These are phyloP conservation scores for Syzygium grande DNA, from an alignment of 345 rosid species.

Conservation along the genomic window DNA sequence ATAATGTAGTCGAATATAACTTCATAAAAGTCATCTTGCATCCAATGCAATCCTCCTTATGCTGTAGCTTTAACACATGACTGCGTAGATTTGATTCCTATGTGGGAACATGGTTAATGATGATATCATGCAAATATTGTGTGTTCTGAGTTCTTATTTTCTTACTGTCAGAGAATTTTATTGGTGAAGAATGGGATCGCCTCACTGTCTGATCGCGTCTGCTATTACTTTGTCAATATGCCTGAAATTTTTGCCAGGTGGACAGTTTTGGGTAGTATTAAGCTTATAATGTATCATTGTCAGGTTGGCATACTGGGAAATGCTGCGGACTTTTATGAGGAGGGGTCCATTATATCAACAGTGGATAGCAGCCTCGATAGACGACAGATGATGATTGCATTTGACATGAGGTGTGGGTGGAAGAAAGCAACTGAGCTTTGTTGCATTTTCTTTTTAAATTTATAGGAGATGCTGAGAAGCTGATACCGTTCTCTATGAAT, in stretches of 20 bases:
- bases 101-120: background rate
- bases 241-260: background rate
- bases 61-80: background rate
- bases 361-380: conserved; percentile 49
- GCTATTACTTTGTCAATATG: background rate
- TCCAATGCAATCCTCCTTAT: background rate
- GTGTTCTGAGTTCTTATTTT: background rate
- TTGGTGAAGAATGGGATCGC: background rate
- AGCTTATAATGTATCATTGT: background rate
- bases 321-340: conserved; percentile 82
- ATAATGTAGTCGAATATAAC: background rate
- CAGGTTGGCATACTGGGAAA: conserved; percentile 94
- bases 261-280: background rate
- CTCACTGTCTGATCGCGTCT: background rate
- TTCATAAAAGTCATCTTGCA: background rate
- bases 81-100: background rate
- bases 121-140: background rate
- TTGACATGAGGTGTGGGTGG: conserved; percentile 76
- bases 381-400: conserved; percentile 94
- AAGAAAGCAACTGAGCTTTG: background rate
- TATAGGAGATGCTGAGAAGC: conserved; percentile 2
- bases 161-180: background rate
- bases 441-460: background rate
- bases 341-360: conserved; percentile 33
- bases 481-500: conserved; percentile 10